Conservation (phyloP, 1,284 basidiomycete species). For the Trichosporon sp. region DNA sequence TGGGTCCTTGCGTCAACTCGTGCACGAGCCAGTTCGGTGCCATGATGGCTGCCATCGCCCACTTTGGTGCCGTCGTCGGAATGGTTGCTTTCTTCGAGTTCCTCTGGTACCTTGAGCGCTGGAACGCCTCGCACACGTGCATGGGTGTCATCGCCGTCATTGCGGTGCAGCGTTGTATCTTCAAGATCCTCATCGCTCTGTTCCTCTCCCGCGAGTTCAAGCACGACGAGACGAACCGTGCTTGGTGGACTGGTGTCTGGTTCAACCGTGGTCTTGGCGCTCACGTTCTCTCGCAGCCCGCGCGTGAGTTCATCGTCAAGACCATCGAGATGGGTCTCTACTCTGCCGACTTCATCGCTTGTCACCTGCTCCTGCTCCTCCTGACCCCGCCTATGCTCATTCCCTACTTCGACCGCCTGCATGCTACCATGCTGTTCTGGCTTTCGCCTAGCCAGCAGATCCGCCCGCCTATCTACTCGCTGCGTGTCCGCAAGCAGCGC, state of each 20-base stretch:
- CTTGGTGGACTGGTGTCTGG: constrained; percentile 96
- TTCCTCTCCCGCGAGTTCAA: constrained; percentile 94
- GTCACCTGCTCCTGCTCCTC: constrained; percentile 63
- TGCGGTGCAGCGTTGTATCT: constrained; percentile 79
- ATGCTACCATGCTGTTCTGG: constrained; percentile 76
- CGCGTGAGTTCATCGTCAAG: constrained; percentile 92
- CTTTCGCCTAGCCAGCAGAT: constrained; percentile 72
- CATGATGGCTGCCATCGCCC: constrained; percentile 80
- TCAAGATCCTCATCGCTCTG: constrained; percentile 86
- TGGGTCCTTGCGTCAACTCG: constrained; percentile 78
- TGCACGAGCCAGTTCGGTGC: constrained; percentile 81
- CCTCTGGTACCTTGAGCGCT: constrained; percentile 87
- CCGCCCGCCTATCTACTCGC: constrained; percentile 84
- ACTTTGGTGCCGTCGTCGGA: constrained; percentile 71
- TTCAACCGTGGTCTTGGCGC: constrained; percentile 84
- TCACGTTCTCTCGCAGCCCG: constrained; percentile 86
- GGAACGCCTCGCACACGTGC: constrained; percentile 86
- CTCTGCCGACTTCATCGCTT: constrained; percentile 67
- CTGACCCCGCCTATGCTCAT: constrained; percentile 75
- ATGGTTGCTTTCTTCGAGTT: constrained; percentile 91
- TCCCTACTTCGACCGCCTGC: constrained; percentile 78
- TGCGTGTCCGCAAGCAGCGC: constrained; percentile 79
- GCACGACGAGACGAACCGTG: constrained; percentile 92
- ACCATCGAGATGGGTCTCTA: constrained; percentile 93
- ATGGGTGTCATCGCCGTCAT: constrained; percentile 82